Evolutionary conservation across 208 protist species (phyloP), one percentile per base, ranked within the genome.

Genomic region (Trichomonas tenax): DNA sequence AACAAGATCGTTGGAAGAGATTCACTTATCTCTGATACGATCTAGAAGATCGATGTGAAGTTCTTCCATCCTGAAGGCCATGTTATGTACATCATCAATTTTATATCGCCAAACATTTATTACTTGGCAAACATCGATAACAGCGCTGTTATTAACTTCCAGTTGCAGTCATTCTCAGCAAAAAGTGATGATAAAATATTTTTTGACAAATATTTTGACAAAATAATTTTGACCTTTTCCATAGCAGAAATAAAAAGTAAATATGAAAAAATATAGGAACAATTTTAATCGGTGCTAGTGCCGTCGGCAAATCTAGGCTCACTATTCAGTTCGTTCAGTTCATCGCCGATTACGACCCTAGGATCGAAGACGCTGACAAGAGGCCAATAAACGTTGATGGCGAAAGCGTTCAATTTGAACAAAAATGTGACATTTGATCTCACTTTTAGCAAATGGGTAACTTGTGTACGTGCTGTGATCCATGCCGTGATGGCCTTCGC

Each of bases 281-380:
- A n/a, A n/a, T n/a, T n/a, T n/a, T n/a, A n/a, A n/a, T 98, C n/a
- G 97, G 97, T 44, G 97, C 96, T 36, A 97, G 97, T 97, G 97
- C 97, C 96, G 97, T 98, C 48, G 97, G 97, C 41, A 98, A 98
- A 95, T 97, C 97, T 0, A 97, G 97, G 9, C 89, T 98, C 0
- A 97, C 97, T 0, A 97, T 98, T 45, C 97, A 97, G 63, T 97
- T 98, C 26, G 96, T 97, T 17, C 90, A 97, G 0, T 98, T 98
- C 93, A 46, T 98, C 1, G 96, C 97, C 38, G 97, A 97, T 93
- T 98, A 98, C 49, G 97, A 98, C 46, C 97, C 97, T 2, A 97
- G 97, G 9, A 98, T 98, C 96, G 96, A 97, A 95, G 96, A 97
- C 86, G 44, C 46, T 44, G 96, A 97, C 96, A 95, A 96, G 11